A percentile compares a stretch with the other conserved stretches of the same genome.
These are phyloP conservation scores for Apophysomyces ossiformis DNA, from an alignment of 371 early-diverging fungal species.

Conservation along the genomic window DNA sequence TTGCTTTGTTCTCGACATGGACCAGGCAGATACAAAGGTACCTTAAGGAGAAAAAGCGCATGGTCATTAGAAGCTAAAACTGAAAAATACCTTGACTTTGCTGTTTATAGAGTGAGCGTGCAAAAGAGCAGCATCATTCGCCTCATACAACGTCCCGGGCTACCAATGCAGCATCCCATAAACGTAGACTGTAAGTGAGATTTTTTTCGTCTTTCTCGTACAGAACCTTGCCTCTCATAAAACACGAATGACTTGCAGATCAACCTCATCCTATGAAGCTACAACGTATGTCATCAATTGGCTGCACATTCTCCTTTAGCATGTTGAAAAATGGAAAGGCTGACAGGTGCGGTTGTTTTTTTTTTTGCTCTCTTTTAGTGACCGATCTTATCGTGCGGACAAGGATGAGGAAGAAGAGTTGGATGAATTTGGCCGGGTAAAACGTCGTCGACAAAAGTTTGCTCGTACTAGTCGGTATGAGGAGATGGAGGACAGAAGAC, in stretches of 20 bases:
- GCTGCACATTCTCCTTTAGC: not conserved
- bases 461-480: not conserved
- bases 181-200: conserved; percentile 1
- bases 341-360: too few relatives aligned
- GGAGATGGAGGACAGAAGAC: conserved; percentile 18
- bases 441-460: conserved; percentile 47
- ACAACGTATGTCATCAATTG: not conserved
- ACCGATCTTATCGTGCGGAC: too few relatives aligned
- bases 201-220: not conserved
- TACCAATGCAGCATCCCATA: not conserved
- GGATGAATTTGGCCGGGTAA: conserved; percentile 55
- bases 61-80: not conserved
- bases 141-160: not conserved
- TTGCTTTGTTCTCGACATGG: not conserved
- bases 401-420: conserved; percentile 45
- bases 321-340: not conserved
- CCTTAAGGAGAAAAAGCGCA: not conserved
- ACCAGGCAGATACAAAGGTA: conserved; percentile 1
- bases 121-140: not conserved
- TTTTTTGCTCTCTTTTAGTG: too few relatives aligned
- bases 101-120: not conserved
- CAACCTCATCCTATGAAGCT: not conserved
- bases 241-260: not conserved
- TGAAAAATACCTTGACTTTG: not conserved
- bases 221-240: not conserved